These are phyloP conservation scores for Flammula alnicola DNA, from an alignment of 1,284 basidiomycete genomes.

Conservation along the genomic window DNA sequence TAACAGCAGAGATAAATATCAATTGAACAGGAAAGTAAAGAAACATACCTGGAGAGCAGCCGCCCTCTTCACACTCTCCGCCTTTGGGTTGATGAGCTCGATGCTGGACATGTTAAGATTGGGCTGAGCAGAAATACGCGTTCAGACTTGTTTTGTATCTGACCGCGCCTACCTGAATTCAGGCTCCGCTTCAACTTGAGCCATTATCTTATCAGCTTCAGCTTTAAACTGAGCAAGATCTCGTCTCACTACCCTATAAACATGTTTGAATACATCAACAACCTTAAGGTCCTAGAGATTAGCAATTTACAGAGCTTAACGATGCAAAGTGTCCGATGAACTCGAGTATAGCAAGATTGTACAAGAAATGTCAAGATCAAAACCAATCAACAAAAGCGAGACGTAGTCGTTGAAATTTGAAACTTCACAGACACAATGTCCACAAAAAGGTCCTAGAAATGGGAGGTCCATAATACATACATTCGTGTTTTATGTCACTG, in stretches of 20 bases:
- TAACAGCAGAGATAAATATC: slow-evolving; percentile 33
- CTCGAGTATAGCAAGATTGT: too few species aligned
- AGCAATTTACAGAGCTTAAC: too few species aligned
- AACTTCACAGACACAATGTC: too few species aligned
- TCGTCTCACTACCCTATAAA: too few species aligned
- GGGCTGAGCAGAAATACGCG: slow-evolving; percentile 30
- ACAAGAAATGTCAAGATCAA: too few species aligned
- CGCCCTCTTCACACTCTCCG: slow-evolving; percentile 91
- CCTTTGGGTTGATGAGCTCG: slow-evolving; percentile 94
- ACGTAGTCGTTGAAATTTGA: too few species aligned
- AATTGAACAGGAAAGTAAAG: slow-evolving; percentile 19
- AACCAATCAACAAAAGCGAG: too few species aligned
- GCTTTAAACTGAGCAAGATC: too few species aligned
- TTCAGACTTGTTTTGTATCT: slow-evolving; percentile 23
- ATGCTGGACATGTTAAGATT: slow-evolving; percentile 75
- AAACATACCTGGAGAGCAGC: slow-evolving; percentile 86
- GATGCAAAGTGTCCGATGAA: too few species aligned
- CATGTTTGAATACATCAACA: neutral
- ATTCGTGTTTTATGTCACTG: neutral
- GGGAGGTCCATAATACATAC: neutral
- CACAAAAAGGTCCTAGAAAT: neutral
- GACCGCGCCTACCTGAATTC: slow-evolving; percentile 23
- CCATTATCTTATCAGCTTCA: slow-evolving; percentile 25
- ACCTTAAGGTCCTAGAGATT: too few species aligned
- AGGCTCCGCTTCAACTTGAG: slow-evolving; percentile 27